Evolutionary conservation across 768 basidiomycete genomes (phyloP).

Genomic region (Clitopilus hobsonii): DNA sequence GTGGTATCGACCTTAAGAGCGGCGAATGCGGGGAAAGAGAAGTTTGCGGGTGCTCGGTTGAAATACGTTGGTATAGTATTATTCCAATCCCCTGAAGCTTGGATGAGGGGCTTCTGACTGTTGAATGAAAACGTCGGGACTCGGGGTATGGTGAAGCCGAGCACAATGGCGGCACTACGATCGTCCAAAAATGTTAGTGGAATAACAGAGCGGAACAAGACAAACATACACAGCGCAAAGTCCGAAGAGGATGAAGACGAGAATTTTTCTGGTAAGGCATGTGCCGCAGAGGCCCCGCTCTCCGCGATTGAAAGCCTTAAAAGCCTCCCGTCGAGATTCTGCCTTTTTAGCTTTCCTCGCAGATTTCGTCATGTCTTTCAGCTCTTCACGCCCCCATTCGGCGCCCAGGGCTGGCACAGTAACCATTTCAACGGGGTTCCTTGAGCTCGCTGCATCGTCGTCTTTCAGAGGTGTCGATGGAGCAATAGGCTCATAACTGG

Average conservation of each 20-base stretch:
- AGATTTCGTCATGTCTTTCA: conserved; percentile 71
- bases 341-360: conserved; percentile 60
- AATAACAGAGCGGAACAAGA: conserved; percentile 3
- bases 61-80: conserved; percentile 57
- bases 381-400: conserved; percentile 82
- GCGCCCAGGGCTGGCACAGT: conserved; percentile 90
- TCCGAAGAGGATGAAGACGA: conserved; percentile 67
- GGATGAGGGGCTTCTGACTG: conserved; percentile 45
- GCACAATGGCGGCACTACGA: conserved; percentile 56
- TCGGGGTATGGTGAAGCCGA: conserved; percentile 81
- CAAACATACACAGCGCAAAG: conserved; percentile 50
- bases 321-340: conserved; percentile 50
- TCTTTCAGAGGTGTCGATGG: conserved; percentile 35
- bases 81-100: conserved; percentile 57
- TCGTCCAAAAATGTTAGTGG: conserved; percentile 1
- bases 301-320: conserved; percentile 75
- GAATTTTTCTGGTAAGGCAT: conserved; percentile 68
- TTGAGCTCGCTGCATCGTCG: conserved; percentile 23
- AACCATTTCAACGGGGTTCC: conserved; percentile 74
- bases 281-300: conserved; percentile 76
- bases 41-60: conserved; percentile 79
- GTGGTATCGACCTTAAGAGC: conserved; percentile 74
- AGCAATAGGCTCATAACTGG: conserved; percentile 43
- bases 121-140: conserved; percentile 72
- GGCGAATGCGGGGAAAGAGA: conserved; percentile 78